A percentile compares a stretch with the other conserved stretches of the same genome.
phyloP scores from a whole-genome alignment of 169 alveolate species.

The Fabrea salina region DNA sequence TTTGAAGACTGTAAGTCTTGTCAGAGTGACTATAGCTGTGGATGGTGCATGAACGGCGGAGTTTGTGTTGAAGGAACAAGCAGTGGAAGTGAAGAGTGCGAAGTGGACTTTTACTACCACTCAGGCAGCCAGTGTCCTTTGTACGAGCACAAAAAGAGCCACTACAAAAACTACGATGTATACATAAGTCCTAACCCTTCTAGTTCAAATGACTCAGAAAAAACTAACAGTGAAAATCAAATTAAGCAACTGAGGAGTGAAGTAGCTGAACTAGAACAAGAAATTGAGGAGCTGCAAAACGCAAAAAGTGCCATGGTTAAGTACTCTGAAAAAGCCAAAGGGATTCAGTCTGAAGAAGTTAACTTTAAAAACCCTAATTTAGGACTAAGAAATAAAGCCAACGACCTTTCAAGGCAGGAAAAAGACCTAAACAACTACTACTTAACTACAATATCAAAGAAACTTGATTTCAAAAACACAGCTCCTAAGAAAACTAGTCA shows the following conservation, averaged over 20 bases:
- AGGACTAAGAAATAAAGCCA: no score
- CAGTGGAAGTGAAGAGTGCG: background rate
- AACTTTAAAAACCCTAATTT: no score
- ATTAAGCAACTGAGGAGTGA: background rate
- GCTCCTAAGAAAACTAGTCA: no score
- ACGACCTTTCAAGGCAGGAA: no score
- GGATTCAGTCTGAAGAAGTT: no score
- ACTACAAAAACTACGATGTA: background rate
- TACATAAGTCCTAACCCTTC: slow-evolving; percentile 2
- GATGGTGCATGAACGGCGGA: slow-evolving; percentile 12
- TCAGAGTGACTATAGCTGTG: background rate
- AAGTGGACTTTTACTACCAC: background rate
- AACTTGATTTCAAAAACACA: no score
- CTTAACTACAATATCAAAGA: no score
- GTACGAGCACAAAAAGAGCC: background rate
- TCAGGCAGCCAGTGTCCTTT: background rate
- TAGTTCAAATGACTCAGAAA: background rate
- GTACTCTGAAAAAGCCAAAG: no score
- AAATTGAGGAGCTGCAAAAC: background rate
- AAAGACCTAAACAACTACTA: no score
- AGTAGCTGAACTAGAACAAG: background rate
- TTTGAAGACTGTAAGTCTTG: background rate
- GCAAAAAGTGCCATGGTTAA: no score
- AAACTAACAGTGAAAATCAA: background rate
- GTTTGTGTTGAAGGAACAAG: background rate